Conservation (phyloP, 2,329 filamentous ascomycete species). For the Aspergillus proliferans region DNA sequence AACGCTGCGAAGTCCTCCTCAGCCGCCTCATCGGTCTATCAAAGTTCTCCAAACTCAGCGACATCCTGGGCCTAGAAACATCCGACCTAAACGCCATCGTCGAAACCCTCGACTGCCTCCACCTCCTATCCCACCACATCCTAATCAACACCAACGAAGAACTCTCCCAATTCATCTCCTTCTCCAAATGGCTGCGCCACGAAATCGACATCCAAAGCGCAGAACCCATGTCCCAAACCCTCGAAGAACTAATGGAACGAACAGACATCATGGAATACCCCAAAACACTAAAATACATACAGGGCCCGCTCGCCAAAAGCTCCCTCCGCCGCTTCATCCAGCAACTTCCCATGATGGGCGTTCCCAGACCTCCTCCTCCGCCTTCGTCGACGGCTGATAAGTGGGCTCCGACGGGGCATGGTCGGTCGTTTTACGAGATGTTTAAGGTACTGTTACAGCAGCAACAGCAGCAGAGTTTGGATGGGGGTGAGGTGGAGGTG, state of each 20-base stretch:
- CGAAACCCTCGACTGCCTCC: constrained; percentile 69
- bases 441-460: constrained; percentile 48
- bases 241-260: constrained; percentile 69
- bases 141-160: constrained; percentile 68
- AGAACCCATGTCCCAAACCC: constrained; percentile 50
- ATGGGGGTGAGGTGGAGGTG: constrained; percentile 47
- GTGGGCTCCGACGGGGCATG: constrained; percentile 33
- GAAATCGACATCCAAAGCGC: constrained; percentile 73
- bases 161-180: constrained; percentile 67
- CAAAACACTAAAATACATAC: constrained; percentile 71
- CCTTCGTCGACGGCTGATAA: constrained; percentile 24
- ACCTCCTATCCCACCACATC: constrained; percentile 66
- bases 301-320: constrained; percentile 61
- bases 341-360: constrained; percentile 30
- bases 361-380: constrained; percentile 32
- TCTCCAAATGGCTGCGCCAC: constrained; percentile 76
- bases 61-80: constrained; percentile 61
- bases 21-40: constrained; percentile 79
- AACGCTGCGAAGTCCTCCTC: constrained; percentile 73
- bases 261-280: constrained; percentile 68
- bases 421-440: constrained; percentile 38
- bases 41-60: constrained; percentile 63
- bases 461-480: constrained; percentile 45
- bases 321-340: constrained; percentile 56
- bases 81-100: constrained; percentile 55